A percentile compares a stretch with the other conserved stretches of the same genome.
Conservation (phyloP, 805 yeast genomes). For the Candida golubevii region DNA sequence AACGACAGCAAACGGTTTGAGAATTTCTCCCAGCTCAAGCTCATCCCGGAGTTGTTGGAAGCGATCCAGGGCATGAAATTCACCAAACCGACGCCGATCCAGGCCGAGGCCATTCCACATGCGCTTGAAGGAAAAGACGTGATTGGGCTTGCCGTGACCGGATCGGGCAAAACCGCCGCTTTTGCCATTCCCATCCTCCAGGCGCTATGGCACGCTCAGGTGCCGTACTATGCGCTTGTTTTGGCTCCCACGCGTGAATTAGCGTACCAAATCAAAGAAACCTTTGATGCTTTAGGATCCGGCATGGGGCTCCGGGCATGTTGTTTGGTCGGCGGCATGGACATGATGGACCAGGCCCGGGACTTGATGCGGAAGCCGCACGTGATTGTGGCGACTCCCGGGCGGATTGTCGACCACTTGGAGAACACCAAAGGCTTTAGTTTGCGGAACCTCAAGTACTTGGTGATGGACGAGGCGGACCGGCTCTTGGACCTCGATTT, state of each 20-base stretch:
- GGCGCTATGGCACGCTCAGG: conserved; percentile 82
- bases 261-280: conserved; percentile 86
- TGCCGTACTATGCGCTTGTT: conserved; percentile 85
- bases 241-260: conserved; percentile 83
- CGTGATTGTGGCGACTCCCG: conserved; percentile 93
- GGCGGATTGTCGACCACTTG: conserved; percentile 87
- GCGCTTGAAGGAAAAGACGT: conserved; percentile 89
- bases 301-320: conserved; percentile 88
- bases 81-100: conserved; percentile 89
- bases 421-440: conserved; percentile 90
- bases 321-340: conserved; percentile 97
- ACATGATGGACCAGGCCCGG: conserved; percentile 94
- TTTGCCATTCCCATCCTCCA: conserved; percentile 95
- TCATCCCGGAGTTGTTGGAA: conserved; percentile 75
- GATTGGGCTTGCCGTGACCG: conserved; percentile 95
- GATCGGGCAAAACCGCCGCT: conserved; percentile 98
- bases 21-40: conserved; percentile 53
- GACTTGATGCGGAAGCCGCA: conserved; percentile 94
- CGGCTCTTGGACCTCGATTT: conserved; percentile 93
- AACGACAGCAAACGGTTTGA: conserved; percentile 20
- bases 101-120: conserved; percentile 84
- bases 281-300: conserved; percentile 90
- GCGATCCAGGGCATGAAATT: conserved; percentile 74
- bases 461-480: conserved; percentile 97
- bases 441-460: conserved; percentile 67